Conservation (phyloP, 257 asterid genomes). For the Jasminum sambac region DNA sequence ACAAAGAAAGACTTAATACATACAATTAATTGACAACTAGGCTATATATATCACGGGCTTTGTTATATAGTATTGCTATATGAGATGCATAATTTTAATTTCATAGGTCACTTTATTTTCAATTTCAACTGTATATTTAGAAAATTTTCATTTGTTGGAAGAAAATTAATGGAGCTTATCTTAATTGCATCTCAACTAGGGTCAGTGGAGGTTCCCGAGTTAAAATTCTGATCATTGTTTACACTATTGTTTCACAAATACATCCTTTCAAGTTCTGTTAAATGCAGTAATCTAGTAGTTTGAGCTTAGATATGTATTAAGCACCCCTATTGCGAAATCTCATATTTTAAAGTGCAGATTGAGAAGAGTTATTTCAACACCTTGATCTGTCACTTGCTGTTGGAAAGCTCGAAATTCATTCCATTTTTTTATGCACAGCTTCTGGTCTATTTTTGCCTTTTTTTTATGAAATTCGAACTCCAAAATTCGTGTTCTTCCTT, state of each 20-base stretch:
- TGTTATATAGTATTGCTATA: too few species aligned
- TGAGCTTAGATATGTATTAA: conserved; percentile 1
- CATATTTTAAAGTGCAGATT: conserved; percentile 75
- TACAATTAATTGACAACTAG: too few species aligned
- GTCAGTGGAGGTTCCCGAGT: conserved; percentile 11
- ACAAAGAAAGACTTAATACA: too few species aligned
- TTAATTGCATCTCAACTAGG: not conserved
- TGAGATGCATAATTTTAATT: not conserved
- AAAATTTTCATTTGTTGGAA: not conserved
- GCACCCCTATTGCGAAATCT: conserved; percentile 53
- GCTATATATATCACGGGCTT: too few species aligned
- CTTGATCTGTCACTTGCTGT: conserved; percentile 63
- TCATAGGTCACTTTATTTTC: not conserved
- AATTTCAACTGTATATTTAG: not conserved
- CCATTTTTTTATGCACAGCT: too few species aligned
- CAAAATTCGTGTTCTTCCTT: too few species aligned
- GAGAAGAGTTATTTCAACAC: conserved; percentile 73
- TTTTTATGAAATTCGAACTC: too few species aligned
- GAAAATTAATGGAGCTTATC: not conserved
- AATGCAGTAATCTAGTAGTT: not conserved
- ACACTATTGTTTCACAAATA: not conserved
- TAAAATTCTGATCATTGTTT: not conserved
- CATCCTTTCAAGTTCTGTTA: conserved; percentile 11
- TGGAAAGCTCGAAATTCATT: too few species aligned
- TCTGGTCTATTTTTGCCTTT: too few species aligned